phyloP scores from a whole-genome alignment of 2,329 filamentous ascomycete genomes.

The Colletotrichum melonis region DNA sequence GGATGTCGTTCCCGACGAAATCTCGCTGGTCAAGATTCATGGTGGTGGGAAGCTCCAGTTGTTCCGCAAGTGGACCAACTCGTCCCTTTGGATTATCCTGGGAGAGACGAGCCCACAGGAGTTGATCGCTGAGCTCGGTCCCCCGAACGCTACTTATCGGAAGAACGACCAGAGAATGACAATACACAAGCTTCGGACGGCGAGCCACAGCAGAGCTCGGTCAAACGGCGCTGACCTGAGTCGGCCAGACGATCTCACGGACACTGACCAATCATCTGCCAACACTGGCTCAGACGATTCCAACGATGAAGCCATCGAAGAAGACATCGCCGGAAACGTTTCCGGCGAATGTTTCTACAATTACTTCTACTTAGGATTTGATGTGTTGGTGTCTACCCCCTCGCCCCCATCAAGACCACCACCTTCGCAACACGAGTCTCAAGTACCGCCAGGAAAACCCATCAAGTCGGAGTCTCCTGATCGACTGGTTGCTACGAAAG shows the following conservation, averaged over 20 bases:
- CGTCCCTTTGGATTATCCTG: constrained; percentile 77
- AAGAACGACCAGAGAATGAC: constrained; percentile 91
- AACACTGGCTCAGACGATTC: constrained; percentile 78
- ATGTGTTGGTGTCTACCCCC: constrained; percentile 88
- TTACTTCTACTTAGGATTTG: constrained; percentile 96
- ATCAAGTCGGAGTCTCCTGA: constrained; percentile 62
- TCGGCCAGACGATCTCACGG: constrained; percentile 69
- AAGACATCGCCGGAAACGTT: constrained; percentile 63
- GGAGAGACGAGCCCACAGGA: constrained; percentile 94
- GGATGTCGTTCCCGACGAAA: constrained; percentile 87
- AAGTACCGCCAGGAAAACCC: constrained; percentile 42
- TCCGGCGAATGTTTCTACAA: constrained; percentile 92
- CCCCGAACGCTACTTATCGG: constrained; percentile 92
- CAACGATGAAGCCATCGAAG: constrained; percentile 67
- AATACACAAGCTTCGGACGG: constrained; percentile 76
- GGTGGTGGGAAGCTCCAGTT: constrained; percentile 85
- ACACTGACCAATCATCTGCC: constrained; percentile 81
- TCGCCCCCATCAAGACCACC: constrained; percentile 72
- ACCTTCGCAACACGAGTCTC: constrained; percentile 51
- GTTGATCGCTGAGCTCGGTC: constrained; percentile 87
- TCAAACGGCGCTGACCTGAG: constrained; percentile 57
- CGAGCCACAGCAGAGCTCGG: constrained; percentile 62
- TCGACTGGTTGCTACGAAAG: constrained; percentile 85
- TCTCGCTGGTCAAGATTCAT: constrained; percentile 82
- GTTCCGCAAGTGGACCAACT: constrained; percentile 75